A percentile compares a stretch with the other conserved stretches of the same genome.
These are phyloP conservation scores for Collybia sp. DNA, from an alignment of 768 basidiomycete genomes.

Conservation along the genomic window DNA sequence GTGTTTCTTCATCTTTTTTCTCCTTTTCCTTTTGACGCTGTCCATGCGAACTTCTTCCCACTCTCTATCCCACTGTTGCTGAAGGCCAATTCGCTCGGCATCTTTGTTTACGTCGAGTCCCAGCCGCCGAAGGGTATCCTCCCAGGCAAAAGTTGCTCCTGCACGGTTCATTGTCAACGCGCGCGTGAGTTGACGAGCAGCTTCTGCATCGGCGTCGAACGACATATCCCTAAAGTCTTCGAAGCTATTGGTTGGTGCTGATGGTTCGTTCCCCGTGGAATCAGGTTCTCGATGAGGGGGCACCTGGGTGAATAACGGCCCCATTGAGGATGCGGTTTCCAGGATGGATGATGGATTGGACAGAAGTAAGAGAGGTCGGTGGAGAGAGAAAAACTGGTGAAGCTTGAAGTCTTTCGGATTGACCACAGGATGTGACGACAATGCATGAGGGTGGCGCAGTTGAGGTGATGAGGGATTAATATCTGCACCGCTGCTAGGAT, in stretches of 20 bases:
- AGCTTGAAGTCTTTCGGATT: constrained; percentile 69
- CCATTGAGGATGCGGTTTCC: constrained; percentile 21
- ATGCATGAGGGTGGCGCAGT: constrained; percentile 14
- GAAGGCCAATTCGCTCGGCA: constrained; percentile 45
- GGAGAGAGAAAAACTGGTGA: constrained; percentile 81
- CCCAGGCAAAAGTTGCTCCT: constrained; percentile 63
- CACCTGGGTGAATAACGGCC: constrained; percentile 14
- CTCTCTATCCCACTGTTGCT: constrained; percentile 50
- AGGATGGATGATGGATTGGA: constrained; percentile 56
- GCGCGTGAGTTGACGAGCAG: constrained; percentile 74
- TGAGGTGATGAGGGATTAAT: constrained; percentile 3
- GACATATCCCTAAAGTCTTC: constrained; percentile 46
- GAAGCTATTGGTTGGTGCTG: constrained; percentile 18
- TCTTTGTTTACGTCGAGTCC: constrained; percentile 53
- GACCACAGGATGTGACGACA: constrained; percentile 46
- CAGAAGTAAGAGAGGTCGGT: constrained; percentile 73
- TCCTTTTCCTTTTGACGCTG: constrained; percentile 78
- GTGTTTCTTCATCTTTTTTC: constrained; percentile 97
- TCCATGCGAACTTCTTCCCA: constrained; percentile 70
- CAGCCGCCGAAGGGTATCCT: constrained; percentile 56
- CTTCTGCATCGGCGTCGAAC: constrained; percentile 72
- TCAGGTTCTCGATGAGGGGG: constrained; percentile 8
- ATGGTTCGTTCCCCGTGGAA: constrained; percentile 3
- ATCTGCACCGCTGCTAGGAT: constrained; percentile 8
- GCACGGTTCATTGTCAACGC: constrained; percentile 66